Conservation (phyloP, 2,329 filamentous ascomycete genomes). For the Diaporthe helianthi region DNA sequence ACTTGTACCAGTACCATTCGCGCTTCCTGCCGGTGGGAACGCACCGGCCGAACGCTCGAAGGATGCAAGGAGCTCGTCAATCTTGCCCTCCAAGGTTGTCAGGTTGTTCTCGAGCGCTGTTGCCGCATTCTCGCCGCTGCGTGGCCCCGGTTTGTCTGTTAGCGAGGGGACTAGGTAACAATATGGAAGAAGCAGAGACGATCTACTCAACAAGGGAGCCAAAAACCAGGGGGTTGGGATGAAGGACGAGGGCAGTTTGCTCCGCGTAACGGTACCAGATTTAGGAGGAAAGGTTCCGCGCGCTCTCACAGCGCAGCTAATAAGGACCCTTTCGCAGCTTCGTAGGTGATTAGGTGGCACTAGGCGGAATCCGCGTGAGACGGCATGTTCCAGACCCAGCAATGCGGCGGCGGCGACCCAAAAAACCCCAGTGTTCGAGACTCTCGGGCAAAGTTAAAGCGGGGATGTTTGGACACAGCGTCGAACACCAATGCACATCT, state of each 20-base stretch:
- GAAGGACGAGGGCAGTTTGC: background rate
- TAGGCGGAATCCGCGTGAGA: background rate
- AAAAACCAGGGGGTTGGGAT: background rate
- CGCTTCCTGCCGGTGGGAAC: background rate
- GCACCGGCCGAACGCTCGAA: constrained; percentile 45
- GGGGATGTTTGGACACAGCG: background rate
- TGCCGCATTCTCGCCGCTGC: constrained; percentile 62
- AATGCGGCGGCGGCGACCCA: constrained; percentile 1
- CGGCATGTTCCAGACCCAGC: constrained; percentile 17
- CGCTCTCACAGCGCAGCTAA: background rate
- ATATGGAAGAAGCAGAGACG: background rate
- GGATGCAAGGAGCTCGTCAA: constrained; percentile 61
- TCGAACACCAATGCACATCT: constrained; percentile 6
- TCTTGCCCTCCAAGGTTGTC: constrained; percentile 58
- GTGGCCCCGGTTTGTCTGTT: background rate
- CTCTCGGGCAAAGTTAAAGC: background rate
- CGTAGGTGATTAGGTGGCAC: background rate
- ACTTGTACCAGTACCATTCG: constrained; percentile 13
- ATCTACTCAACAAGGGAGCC: constrained; percentile 11
- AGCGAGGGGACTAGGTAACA: background rate
- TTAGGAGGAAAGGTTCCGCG: constrained; percentile 21
- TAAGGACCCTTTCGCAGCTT: background rate
- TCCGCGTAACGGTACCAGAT: no score
- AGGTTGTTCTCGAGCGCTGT: constrained; percentile 60
- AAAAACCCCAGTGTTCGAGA: background rate